phyloP scores from a whole-genome alignment of 1,284 basidiomycete species.

The Nidula niveotomentosa region DNA sequence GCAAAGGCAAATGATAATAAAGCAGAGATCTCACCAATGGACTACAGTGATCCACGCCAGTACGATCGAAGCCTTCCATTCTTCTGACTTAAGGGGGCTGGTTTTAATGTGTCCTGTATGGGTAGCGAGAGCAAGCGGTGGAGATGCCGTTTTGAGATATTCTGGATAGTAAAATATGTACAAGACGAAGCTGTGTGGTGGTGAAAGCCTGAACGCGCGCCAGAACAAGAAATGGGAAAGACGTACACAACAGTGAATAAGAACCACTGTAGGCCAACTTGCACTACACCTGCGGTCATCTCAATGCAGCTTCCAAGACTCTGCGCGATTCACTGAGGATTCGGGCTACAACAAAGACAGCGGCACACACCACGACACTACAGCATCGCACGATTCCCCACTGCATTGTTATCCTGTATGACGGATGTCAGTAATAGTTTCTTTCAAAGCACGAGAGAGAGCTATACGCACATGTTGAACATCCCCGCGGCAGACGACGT shows the following conservation, averaged over 20 bases:
- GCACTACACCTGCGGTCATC: constrained; percentile 81
- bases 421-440: constrained; percentile 7
- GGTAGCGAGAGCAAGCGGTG: constrained; percentile 17
- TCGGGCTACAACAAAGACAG: too few relatives aligned
- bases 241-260: constrained; percentile 86
- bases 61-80: constrained; percentile 77
- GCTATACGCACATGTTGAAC: constrained; percentile 70
- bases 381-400: constrained; percentile 89
- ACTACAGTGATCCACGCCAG: constrained; percentile 72
- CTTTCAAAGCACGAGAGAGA: neutral
- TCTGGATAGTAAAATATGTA: constrained; percentile 93
- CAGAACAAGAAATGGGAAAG: neutral
- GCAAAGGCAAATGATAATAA: neutral
- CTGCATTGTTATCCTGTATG: constrained; percentile 78
- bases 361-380: constrained; percentile 59
- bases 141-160: constrained; percentile 66
- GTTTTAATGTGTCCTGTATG: neutral
- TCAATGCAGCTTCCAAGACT: constrained; percentile 77
- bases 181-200: constrained; percentile 69
- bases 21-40: constrained; percentile 67
- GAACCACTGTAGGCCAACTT: constrained; percentile 85
- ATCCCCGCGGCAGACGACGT: constrained; percentile 81
- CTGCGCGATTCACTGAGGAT: constrained; percentile 32
- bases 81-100: constrained; percentile 14
- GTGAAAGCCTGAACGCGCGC: neutral